Evolutionary conservation across 148 eudicot species (phyloP), one percentile per base, ranked within the genome.

Genomic region (Simmondsia chinensis): DNA sequence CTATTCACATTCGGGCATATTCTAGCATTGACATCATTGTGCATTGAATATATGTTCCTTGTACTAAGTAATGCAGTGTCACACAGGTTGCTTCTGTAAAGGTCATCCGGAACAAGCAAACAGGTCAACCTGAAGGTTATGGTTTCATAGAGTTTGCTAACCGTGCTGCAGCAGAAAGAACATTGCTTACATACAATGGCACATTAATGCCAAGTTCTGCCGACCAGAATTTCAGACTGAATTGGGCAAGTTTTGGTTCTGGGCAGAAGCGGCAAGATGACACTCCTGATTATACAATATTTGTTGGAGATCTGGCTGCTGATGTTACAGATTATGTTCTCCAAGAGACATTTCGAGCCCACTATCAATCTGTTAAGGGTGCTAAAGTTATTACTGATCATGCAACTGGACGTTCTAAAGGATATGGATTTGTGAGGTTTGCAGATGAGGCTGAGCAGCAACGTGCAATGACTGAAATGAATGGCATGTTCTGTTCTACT

Each of bases 241-340:
- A 93, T 49, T 93, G 99, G 99, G 96, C 96, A 21, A 43, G 77
- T 46, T 82, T 71, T 52, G 96, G 96, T 61, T 74, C 94, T 41
- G 99, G 96, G 33, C 91, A 86, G 68, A 93, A 57, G 69, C 75
- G 79, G 26, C 63, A 73, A 52, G 99, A 93, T 64, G 95, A 82
- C 33, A 21, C 71, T 6, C 72, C 99, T 0, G 99, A 86, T 54
- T 63, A 68, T 50, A 75, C 96, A 11, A 57, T 93, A 40, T 93
- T 93, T 75, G 99, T 93, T 60, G 99, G 99, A 40, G 96, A 93
- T 70, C 58, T 93, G 57, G 99, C 94, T 12, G 78, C 82, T 48
- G 96, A 93, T 56, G 99, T 93, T 49, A 47, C 96, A 17, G 96
- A 93, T 63, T 72, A 82, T 60, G 8, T 71, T 44, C 83, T 93